Evolutionary conservation across 768 basidiomycete genomes (phyloP).

Genomic region (Daedaleopsis sinensis): DNA sequence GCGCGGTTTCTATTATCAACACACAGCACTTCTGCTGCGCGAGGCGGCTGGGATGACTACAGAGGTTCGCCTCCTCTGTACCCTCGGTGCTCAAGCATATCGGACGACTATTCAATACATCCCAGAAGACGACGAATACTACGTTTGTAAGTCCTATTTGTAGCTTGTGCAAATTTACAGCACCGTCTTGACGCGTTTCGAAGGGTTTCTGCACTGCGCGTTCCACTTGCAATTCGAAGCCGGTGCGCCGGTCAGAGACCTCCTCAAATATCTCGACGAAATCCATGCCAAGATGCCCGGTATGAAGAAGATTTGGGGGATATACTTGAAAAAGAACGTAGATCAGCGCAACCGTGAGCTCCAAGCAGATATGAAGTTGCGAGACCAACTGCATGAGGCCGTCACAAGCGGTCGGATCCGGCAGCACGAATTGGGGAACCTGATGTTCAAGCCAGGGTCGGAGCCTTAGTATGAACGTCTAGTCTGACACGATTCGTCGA

Average conservation of each 20-base stretch:
- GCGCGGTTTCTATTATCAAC: constrained; percentile 18
- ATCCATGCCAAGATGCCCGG: constrained; percentile 15
- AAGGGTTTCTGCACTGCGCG: constrained; percentile 18
- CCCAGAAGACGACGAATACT: constrained; percentile 20
- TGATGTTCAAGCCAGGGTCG: no score
- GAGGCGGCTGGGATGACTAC: background rate
- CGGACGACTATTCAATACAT: constrained; percentile 3
- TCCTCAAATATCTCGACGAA: constrained; percentile 11
- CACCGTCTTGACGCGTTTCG: background rate
- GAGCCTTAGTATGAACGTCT: no score
- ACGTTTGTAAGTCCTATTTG: background rate
- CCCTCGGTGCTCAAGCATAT: constrained; percentile 9
- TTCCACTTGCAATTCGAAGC: constrained; percentile 5
- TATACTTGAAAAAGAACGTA: constrained; percentile 1
- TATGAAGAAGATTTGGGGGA: constrained; percentile 22
- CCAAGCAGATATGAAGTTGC: background rate
- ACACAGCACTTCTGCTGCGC: constrained; percentile 3
- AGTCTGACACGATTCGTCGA: no score
- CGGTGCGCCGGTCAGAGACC: background rate
- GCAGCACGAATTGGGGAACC: no score
- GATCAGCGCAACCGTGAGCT: background rate
- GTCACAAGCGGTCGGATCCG: background rate
- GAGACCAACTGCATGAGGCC: background rate
- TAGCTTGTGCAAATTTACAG: background rate
- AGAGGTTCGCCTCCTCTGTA: background rate